Base-by-base conservation (phyloP, 2,329 filamentous ascomycete genomes). In the Sporothrix brasiliensis region DNA sequence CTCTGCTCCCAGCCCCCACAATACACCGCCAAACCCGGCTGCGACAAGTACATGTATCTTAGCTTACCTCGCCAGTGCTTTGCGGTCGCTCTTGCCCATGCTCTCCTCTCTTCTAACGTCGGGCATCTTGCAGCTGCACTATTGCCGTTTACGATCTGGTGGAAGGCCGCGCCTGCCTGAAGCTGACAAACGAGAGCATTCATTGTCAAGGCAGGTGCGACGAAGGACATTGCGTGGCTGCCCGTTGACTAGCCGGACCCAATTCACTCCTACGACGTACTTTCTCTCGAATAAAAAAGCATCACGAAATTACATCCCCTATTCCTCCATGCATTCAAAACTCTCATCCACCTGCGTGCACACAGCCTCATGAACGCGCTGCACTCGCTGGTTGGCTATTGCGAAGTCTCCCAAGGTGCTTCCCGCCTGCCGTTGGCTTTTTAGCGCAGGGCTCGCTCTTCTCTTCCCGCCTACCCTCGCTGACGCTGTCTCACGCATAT, bases 391-490 rank as follows among this genome's bases (percentile, higher is more conserved):
- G 54, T 49, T 60, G 65, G 63, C 50, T 3, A 49, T 56, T 70
- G 63, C 65, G 53, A 63, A 68, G 41, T 24, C n/a, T 7, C 53
- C 39, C 53, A 49, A 67, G 16, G 53, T 53, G 39, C 52, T 30
- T 54, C 34, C 52, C 34, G 21, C 41, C 69, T 67, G 21, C 69
- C 44, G 67, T 70, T 70, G 69, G 63, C 63, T 54, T 67, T 50
- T 54, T 61, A 67, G 69, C 69, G 69, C 69, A 70, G 63, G 69
- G 69, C 69, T 70, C 69, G 53, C 52, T n/a, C 52, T 58, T 47
- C 49, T 69, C 41, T 24, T 61, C 56, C 52, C 56, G 56, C 58
- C 58, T n/a, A 44, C 44, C 44, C 24, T 13, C 61, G 27, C 61
- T n/a, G 30, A 58, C 30, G 30, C 30, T n/a, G 13, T 11, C 16